phyloP scores from a whole-genome alignment of 495 filamentous ascomycete species.

The Aspergillus nanangensis region DNA sequence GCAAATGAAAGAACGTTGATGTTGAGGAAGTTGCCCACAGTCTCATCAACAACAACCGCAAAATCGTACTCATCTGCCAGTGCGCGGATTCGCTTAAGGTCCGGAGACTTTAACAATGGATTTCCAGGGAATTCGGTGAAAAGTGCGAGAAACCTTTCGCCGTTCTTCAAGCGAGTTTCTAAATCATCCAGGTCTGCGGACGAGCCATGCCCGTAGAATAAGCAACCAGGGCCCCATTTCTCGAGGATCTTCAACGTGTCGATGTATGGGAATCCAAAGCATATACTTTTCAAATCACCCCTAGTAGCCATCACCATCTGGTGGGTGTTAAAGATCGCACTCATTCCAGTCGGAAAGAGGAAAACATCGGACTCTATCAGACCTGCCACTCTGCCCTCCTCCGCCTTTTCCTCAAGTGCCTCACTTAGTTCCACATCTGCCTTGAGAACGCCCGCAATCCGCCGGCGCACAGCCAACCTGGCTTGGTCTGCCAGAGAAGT shows the following conservation, averaged over 20 bases:
- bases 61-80: conserved; percentile 86
- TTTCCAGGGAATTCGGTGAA: conserved; percentile 97
- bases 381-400: conserved; percentile 52
- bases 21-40: conserved; percentile 93
- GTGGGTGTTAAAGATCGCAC: conserved; percentile 86
- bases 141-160: conserved; percentile 76
- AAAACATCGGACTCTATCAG: conserved; percentile 88
- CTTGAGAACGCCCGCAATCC: conserved; percentile 84
- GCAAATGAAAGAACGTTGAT: conserved; percentile 85
- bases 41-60: conserved; percentile 90
- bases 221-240: conserved; percentile 88
- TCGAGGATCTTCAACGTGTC: conserved; percentile 93
- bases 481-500: conserved; percentile 71
- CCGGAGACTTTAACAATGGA: conserved; percentile 78
- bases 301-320: conserved; percentile 60
- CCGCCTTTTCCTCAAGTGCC: conserved; percentile 46
- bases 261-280: conserved; percentile 79
- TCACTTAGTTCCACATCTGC: conserved; percentile 65
- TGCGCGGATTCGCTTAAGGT: conserved; percentile 71
- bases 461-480: conserved; percentile 75
- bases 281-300: conserved; percentile 31
- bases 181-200: conserved; percentile 82
- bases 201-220: conserved; percentile 86
- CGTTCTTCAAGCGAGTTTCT: conserved; percentile 62
- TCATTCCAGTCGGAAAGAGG: conserved; percentile 88